Evolutionary conservation across 78 protist genomes (phyloP).

Genomic region (Emiliania huxleyi): DNA sequence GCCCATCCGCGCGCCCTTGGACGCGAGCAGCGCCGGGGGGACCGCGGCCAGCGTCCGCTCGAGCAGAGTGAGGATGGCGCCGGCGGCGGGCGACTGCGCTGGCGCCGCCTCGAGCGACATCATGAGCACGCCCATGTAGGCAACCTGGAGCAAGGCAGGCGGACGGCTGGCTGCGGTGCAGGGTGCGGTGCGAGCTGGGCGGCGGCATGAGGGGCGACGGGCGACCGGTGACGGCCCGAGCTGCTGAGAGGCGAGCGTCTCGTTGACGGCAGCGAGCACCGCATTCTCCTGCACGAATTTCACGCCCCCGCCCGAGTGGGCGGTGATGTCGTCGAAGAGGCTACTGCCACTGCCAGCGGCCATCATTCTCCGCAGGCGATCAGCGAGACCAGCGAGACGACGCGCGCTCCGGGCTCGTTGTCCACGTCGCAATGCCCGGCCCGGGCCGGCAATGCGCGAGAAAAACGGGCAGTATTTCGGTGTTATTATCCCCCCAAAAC

Average conservation of each 20-base stretch:
- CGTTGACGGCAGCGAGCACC: conserved; percentile 4
- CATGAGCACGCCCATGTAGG: background rate
- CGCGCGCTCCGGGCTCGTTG: too few species aligned
- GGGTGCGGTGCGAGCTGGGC: too few species aligned
- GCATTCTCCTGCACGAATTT: background rate
- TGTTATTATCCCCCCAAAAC: too few species aligned
- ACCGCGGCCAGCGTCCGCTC: conserved; percentile 4
- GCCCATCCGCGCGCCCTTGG: background rate
- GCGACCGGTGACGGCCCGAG: background rate
- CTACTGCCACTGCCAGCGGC: too few species aligned
- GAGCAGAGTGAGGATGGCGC: background rate
- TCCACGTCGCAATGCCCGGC: too few species aligned
- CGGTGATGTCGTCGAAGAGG: background rate
- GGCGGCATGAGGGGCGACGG: too few species aligned
- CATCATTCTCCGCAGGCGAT: too few species aligned
- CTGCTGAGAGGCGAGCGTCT: background rate
- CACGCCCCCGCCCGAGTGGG: background rate
- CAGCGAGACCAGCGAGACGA: too few species aligned
- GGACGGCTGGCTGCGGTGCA: too few species aligned
- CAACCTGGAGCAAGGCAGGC: background rate
- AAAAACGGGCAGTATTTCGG: too few species aligned
- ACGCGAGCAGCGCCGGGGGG: background rate
- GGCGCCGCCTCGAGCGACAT: background rate
- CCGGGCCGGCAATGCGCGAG: too few species aligned
- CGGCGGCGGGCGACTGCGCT: background rate